Percentiles rank a stretch among this genome's conserved stretches.
phyloP scores from a whole-genome alignment of 768 basidiomycete species.

The Artomyces pyxidatus region DNA sequence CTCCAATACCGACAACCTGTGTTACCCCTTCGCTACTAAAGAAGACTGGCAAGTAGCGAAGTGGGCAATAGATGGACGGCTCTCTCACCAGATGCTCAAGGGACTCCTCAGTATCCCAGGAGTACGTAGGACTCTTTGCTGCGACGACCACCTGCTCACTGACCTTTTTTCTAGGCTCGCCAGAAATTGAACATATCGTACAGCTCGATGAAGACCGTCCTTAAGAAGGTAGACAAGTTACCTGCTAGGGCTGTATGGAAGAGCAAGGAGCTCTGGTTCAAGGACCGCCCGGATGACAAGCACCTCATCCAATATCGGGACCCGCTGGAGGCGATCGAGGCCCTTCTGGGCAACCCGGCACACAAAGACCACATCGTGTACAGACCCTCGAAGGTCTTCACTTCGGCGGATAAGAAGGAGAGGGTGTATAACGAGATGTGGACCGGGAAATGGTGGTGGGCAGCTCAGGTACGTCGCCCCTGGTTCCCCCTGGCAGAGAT shows the following conservation, averaged over 20 bases:
- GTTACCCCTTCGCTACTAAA: too few relatives aligned
- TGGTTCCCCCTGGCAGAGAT: too few relatives aligned
- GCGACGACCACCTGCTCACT: too few relatives aligned
- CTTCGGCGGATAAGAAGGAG: not conserved
- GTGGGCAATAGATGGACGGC: too few relatives aligned
- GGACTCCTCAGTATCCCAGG: too few relatives aligned
- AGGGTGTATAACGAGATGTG: slow-evolving; percentile 10
- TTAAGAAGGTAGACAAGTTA: slow-evolving; percentile 21
- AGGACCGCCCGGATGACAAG: slow-evolving; percentile 24
- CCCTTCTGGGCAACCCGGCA: slow-evolving; percentile 10
- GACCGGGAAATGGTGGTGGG: slow-evolving; percentile 13
- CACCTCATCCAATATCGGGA: slow-evolving; percentile 19
- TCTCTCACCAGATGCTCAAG: too few relatives aligned
- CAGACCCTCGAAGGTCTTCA: slow-evolving; percentile 1
- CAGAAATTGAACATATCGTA: slow-evolving; percentile 20
- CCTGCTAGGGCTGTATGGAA: slow-evolving; percentile 23
- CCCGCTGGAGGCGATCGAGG: slow-evolving; percentile 4
- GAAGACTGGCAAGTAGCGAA: too few relatives aligned
- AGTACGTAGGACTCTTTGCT: too few relatives aligned
- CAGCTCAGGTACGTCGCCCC: slow-evolving; percentile 7
- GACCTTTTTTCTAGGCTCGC: too few relatives aligned
- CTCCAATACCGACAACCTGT: too few relatives aligned
- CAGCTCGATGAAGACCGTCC: slow-evolving; percentile 18
- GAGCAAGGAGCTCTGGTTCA: slow-evolving; percentile 16
- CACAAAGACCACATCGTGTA: slow-evolving; percentile 6